phyloP scores from a whole-genome alignment of 345 rosid species.

The Citrus hindsii region DNA sequence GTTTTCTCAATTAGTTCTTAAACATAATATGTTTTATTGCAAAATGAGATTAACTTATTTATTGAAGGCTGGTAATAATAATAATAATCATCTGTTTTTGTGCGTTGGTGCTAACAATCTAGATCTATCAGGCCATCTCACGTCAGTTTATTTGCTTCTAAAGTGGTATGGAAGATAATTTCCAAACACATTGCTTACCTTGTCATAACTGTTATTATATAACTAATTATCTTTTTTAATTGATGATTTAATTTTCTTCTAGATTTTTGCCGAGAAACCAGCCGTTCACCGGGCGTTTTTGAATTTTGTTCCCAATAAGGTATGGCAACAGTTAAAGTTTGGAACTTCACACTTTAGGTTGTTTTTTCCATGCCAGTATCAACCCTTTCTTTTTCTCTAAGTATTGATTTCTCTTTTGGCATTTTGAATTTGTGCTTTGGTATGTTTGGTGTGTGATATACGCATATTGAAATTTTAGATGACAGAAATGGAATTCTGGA shows the following conservation, averaged over 20 bases:
- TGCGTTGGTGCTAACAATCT: neutral
- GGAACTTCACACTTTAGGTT: neutral
- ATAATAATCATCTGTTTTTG: neutral
- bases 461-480: slow-evolving; percentile 43
- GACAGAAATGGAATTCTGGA: slow-evolving; percentile 93
- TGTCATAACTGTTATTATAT: neutral
- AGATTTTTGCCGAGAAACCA: slow-evolving; percentile 98
- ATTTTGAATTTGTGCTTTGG: neutral
- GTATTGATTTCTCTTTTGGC: neutral
- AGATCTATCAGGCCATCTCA: neutral
- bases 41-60: neutral
- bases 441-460: slow-evolving; percentile 12
- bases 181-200: neutral
- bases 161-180: neutral
- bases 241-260: slow-evolving; percentile 18
- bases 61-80: neutral
- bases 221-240: slow-evolving; percentile 9
- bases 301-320: slow-evolving; percentile 86
- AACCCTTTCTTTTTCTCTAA: neutral
- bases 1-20: neutral
- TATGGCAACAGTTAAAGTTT: slow-evolving; percentile 26
- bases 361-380: slow-evolving; percentile 5
- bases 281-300: slow-evolving; percentile 87
- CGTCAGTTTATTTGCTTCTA: neutral
- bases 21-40: neutral